Base-by-base conservation (phyloP, 441 rosid species). In the Daphne laureola region DNA sequence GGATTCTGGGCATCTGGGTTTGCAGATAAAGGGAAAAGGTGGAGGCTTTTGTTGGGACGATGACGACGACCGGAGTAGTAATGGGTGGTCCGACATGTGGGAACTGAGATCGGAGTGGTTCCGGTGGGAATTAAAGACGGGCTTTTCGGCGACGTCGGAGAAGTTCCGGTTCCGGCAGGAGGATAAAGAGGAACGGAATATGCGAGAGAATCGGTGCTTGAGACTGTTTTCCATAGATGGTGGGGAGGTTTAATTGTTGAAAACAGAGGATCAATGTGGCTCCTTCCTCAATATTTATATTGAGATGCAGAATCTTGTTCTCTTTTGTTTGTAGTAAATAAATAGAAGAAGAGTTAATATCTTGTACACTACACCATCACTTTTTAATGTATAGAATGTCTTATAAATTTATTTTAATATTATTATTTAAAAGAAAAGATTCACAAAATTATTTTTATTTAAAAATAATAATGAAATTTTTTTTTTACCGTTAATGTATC, bases 151-250 rank as follows among this genome's bases (percentile, higher is more conserved):
- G 14, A 76, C 87, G 60, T 88, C 96, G 54, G 85, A 67, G 45
- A 77, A 11, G 66, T 71, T 72, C 55, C 84, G 53, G 63, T 83
- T 54, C 57, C 81, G 73, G 65, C 98, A 91, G 1, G 88, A 73
- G 26, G 54, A 57, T 31, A 90, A 76, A 49, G 96, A 80, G 60
- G 81, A 66, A 0, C 79, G 78, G 65, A 88, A 72, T 65, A 88
- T 64, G 58, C 83, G 83, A 62, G 90, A 74, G 76, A 91, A 67
- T 57, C 78, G 67, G 45, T 62, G 75, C 67, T 67, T 88, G 66
- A 82, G 65, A 55, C 78, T 71, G 58, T 71, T 79, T 51, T 87
- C 98, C 93, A 80, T 83, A 31, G 13, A 15, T n/a, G n/a, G n/a
- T n/a, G n/a, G n/a, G n/a, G n/a, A n/a, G n/a, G n/a, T n/a, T n/a